Percentiles rank a stretch among this genome's conserved stretches.
Conservation (phyloP, 441 rosid species). For the Gossypium aridum region DNA sequence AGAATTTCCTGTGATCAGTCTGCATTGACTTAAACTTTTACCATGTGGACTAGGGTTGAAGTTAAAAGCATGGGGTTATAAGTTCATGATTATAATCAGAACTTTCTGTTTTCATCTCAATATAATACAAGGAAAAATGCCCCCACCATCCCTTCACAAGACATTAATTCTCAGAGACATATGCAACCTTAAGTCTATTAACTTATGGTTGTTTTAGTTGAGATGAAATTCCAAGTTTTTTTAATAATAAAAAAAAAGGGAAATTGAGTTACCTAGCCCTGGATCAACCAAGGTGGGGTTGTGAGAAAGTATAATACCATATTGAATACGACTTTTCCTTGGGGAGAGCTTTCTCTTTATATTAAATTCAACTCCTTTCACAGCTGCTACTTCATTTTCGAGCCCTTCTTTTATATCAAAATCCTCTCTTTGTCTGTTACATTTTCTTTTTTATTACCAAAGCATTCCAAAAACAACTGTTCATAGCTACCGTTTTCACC, state of each 20-base stretch:
- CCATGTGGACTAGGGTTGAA: not conserved
- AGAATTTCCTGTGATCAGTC: not conserved
- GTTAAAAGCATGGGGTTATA: slow-evolving; percentile 19
- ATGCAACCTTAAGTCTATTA: slow-evolving; percentile 23
- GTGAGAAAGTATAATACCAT: slow-evolving; percentile 4
- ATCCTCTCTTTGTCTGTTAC: slow-evolving; percentile 6
- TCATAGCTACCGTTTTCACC: slow-evolving; percentile 32
- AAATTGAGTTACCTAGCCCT: too few relatives aligned
- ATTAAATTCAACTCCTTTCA: slow-evolving; percentile 45
- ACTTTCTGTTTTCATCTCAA: not conserved
- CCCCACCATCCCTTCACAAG: slow-evolving; percentile 37
- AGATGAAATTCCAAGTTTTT: too few relatives aligned
- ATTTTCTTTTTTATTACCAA: slow-evolving; percentile 10
- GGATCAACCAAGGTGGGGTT: not conserved
- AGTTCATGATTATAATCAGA: not conserved
- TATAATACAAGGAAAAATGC: slow-evolving; percentile 16
- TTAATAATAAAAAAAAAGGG: too few relatives aligned
- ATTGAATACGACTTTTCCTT: slow-evolving; percentile 36
- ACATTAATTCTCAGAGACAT: slow-evolving; percentile 38
- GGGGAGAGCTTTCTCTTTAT: slow-evolving; percentile 26
- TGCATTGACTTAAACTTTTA: not conserved
- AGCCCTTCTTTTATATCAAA: slow-evolving; percentile 18
- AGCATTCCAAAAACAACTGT: slow-evolving; percentile 4
- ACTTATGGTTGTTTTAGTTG: not conserved
- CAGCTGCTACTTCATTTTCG: slow-evolving; percentile 49